Conservation (phyloP, 129 eudicot genomes). For the Pulicaria dysenterica region DNA sequence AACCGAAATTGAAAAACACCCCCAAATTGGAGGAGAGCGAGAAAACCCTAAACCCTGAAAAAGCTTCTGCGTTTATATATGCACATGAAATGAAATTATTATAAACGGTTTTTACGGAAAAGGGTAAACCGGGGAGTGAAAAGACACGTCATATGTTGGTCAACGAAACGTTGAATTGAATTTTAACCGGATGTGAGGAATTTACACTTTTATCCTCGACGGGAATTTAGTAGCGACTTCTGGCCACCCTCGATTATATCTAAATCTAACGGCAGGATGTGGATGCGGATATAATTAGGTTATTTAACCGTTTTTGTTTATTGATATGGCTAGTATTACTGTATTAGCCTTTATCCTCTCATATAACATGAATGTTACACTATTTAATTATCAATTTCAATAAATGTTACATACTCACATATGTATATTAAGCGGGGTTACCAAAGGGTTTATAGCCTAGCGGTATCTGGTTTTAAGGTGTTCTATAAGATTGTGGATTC, state of each 20-base stretch:
- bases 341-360: too few species aligned
- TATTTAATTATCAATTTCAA: too few species aligned
- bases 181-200: conserved; percentile 12
- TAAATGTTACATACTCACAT: too few species aligned
- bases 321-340: too few species aligned
- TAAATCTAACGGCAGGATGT: too few species aligned
- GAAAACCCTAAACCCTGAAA: conserved; percentile 36
- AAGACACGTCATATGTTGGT: conserved; percentile 20
- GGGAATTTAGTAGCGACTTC: conserved; percentile 24
- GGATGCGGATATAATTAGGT: too few species aligned
- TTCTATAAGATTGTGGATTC: too few species aligned
- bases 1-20: not conserved
- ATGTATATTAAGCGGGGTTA: too few species aligned
- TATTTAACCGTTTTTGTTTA: too few species aligned
- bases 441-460: too few species aligned
- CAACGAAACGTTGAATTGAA: conserved; percentile 13
- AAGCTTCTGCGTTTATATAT: conserved; percentile 1
- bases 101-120: conserved; percentile 19
- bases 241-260: not conserved
- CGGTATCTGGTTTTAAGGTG: too few species aligned
- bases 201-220: not conserved
- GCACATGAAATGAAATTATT: not conserved
- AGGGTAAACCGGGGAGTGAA: conserved; percentile 22
- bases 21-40: conserved; percentile 7
- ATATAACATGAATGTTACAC: too few species aligned